Base-by-base conservation (phyloP, 1,284 basidiomycete species). In the Apiotrichum domesticum region DNA sequence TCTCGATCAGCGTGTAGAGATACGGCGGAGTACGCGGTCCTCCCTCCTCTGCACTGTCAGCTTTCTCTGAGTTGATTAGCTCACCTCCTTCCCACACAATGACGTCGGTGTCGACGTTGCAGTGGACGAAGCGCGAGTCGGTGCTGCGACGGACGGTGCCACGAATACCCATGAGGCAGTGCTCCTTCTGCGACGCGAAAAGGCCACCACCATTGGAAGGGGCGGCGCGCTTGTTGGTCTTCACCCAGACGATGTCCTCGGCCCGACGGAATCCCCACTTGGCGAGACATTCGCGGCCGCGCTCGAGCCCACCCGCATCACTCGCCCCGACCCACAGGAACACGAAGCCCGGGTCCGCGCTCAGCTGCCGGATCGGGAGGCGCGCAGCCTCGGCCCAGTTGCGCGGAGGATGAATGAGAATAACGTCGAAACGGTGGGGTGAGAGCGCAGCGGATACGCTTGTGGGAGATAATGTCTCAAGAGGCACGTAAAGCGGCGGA, bases 121-220 rank as follows among this genome's bases (percentile, higher is more conserved):
- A 98, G 74, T 98, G 94, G 0, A 97, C 94, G 73, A 98, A 95
- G 84, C 90, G 88, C 57, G 85, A 86, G 72, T 99, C 95, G 1
- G 88, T 92, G 15, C 90, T 93, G 33, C 95, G 82, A 14, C 94
- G 84, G 3, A 99, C 95, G 1, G 95, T 98, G 2, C 95, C 95
- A 39, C 90, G 85, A 65, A 99, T 98, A n/a, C 96, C 96, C 84
- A 98, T 97, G 45, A 98, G 79, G 76, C 94, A 98, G 71, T 98
- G 95, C 68, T 97, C 90, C 71, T 95, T 93, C 51, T 92, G 93
- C 40, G 89, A 82, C 7, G 87, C 90, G 48, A 96, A 81, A 33
- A 96, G 76, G 6, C 74, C 64, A 35, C 48, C 53, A 55, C 46
- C 42, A 44, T 46, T 52, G 10, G 29, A 8, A 29, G 37, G 9